Conservation (phyloP, 768 basidiomycete species). For the Psilocybe cyanescens region DNA sequence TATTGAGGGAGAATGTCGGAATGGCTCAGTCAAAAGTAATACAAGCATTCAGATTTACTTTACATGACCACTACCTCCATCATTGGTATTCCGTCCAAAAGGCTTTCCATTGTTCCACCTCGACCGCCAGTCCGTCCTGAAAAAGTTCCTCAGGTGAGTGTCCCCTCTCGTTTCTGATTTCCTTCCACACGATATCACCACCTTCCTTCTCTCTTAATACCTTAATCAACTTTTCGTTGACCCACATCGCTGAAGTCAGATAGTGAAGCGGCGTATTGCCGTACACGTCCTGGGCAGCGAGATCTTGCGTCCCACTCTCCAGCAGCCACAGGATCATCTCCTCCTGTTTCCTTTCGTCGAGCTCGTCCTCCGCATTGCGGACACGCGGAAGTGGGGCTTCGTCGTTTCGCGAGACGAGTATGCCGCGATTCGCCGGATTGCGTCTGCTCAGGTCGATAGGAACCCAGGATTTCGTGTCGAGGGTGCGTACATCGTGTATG, state of each 20-base stretch:
- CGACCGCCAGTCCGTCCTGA: background rate
- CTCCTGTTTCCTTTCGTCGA: background rate
- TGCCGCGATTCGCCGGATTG: background rate
- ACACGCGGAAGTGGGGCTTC: background rate
- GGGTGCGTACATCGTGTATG: constrained; percentile 1
- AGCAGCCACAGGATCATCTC: background rate
- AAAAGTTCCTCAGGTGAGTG: constrained; percentile 1
- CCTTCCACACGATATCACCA: background rate
- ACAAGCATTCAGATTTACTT: too few species aligned
- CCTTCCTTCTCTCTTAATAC: background rate
- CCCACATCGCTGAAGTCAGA: background rate
- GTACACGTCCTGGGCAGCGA: background rate
- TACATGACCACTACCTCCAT: too few species aligned
- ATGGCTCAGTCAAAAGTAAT: too few species aligned
- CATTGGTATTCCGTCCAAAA: background rate
- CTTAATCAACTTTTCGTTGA: background rate
- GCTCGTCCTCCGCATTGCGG: background rate
- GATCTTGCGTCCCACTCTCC: background rate
- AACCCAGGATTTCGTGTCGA: background rate
- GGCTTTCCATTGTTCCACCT: background rate
- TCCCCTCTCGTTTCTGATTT: background rate
- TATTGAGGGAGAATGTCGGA: too few species aligned
- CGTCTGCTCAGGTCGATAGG: background rate
- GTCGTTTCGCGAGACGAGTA: background rate
- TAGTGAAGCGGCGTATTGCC: background rate